Percentiles rank a stretch among this genome's conserved stretches.
phyloP scores from a whole-genome alignment of 2,329 filamentous ascomycete species.

The Penicillium paneum region DNA sequence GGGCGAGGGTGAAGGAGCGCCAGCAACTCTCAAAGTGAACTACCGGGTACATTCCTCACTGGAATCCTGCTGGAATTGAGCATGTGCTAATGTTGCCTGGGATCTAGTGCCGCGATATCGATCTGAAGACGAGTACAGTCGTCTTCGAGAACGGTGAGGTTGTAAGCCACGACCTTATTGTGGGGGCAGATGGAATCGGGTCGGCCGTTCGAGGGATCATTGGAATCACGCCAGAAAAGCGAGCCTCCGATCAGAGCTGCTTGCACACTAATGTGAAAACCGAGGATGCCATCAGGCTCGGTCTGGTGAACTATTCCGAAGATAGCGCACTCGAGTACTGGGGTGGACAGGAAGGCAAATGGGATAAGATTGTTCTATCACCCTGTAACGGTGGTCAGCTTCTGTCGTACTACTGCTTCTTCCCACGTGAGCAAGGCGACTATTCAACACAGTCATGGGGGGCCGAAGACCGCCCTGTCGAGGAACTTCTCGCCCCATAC shows the following conservation, averaged over 20 bases:
- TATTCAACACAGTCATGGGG: constrained; percentile 62
- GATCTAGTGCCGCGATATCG: constrained; percentile 48
- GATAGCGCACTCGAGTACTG: constrained; percentile 66
- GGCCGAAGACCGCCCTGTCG: constrained; percentile 49
- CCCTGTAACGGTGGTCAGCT: constrained; percentile 65
- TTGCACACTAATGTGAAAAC: constrained; percentile 64
- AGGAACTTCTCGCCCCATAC: constrained; percentile 60
- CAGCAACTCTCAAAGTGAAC: constrained; percentile 56
- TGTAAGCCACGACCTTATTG: constrained; percentile 56
- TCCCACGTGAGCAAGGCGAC: constrained; percentile 58
- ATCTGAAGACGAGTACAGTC: constrained; percentile 51
- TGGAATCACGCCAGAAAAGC: constrained; percentile 60
- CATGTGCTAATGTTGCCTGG: neutral
- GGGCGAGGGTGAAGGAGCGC: constrained; percentile 52
- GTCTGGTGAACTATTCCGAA: constrained; percentile 61
- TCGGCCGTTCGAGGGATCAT: constrained; percentile 61
- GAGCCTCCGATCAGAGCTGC: constrained; percentile 60
- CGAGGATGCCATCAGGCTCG: constrained; percentile 57
- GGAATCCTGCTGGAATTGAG: too few species aligned
- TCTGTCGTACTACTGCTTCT: constrained; percentile 69
- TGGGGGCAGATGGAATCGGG: constrained; percentile 67
- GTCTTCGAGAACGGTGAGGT: constrained; percentile 53
- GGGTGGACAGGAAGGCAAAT: constrained; percentile 60
- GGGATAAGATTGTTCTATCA: constrained; percentile 68
- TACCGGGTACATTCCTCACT: constrained; percentile 41